Conservation (phyloP, 805 yeast genomes). For the Metschnikowia gelsemii region DNA sequence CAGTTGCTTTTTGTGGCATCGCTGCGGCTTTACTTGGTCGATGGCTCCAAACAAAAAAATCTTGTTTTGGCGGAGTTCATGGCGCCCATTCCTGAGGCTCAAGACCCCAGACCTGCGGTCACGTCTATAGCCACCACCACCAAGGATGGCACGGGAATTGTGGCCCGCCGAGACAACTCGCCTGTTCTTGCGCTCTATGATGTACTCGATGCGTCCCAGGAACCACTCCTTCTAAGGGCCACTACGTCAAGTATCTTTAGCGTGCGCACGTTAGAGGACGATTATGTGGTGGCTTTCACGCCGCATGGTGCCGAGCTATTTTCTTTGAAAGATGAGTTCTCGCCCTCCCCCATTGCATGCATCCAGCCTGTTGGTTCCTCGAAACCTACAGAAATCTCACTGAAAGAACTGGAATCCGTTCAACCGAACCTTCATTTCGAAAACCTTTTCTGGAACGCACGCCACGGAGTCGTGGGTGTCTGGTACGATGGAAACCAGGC, state of each 20-base stretch:
- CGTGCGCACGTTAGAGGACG: conserved; percentile 9
- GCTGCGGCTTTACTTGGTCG: conserved; percentile 30
- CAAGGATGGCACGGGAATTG: conserved; percentile 9
- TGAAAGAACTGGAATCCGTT: no score
- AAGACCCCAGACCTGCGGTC: background rate
- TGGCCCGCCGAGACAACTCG: conserved; percentile 8
- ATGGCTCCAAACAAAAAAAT: conserved; percentile 25
- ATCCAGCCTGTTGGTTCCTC: no score
- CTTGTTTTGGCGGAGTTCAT: conserved; percentile 21
- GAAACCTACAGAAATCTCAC: no score
- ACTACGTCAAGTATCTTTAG: conserved; percentile 6
- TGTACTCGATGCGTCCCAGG: conserved; percentile 7
- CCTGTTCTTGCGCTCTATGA: conserved; percentile 10
- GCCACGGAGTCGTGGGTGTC: conserved; percentile 39
- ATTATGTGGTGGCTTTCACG: conserved; percentile 26
- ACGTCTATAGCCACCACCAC: conserved; percentile 1
- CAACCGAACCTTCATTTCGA: conserved; percentile 15
- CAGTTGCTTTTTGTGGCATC: conserved; percentile 27
- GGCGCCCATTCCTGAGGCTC: background rate
- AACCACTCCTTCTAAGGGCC: conserved; percentile 6
- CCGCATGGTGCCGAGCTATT: conserved; percentile 35
- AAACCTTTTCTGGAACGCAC: conserved; percentile 31
- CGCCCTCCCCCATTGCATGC: conserved; percentile 12
- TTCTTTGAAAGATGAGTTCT: conserved; percentile 12
- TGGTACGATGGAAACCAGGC: conserved; percentile 37